Evolutionary conservation across 2,329 filamentous ascomycete genomes (phyloP).

Genomic region (Bipolaris cookei): DNA sequence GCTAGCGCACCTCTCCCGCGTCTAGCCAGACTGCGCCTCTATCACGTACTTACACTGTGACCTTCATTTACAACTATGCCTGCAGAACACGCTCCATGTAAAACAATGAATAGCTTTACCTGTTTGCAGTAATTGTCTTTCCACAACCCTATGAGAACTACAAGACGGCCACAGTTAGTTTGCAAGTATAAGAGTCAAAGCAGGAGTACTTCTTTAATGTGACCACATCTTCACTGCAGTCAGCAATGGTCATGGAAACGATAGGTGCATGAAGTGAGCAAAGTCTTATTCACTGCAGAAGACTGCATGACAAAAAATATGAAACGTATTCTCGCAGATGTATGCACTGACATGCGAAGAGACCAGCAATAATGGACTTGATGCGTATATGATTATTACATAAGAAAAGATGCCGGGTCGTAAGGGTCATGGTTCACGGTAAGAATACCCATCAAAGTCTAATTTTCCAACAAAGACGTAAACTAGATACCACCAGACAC

Average conservation of each 20-base stretch:
- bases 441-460: not conserved
- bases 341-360: not conserved
- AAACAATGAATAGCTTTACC: no score
- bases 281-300: not conserved
- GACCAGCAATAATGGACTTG: not conserved
- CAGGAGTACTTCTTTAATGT: not conserved
- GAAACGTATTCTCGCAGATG: not conserved
- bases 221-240: not conserved
- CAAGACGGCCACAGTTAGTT: not conserved
- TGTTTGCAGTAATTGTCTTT: no score
- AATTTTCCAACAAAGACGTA: not conserved
- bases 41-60: no score
- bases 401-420: conserved; percentile 2
- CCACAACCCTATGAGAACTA: no score
- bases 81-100: no score
- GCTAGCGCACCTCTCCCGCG: no score
- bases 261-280: not conserved
- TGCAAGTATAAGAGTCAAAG: not conserved
- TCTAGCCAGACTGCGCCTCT: no score
- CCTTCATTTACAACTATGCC: no score
- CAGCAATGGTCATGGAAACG: not conserved
- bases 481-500: not conserved
- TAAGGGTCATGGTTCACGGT: not conserved
- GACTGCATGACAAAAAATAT: not conserved
- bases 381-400: conserved; percentile 3